Conservation (phyloP, 2,329 filamentous ascomycete genomes). For the Fusarium nelsonii region DNA sequence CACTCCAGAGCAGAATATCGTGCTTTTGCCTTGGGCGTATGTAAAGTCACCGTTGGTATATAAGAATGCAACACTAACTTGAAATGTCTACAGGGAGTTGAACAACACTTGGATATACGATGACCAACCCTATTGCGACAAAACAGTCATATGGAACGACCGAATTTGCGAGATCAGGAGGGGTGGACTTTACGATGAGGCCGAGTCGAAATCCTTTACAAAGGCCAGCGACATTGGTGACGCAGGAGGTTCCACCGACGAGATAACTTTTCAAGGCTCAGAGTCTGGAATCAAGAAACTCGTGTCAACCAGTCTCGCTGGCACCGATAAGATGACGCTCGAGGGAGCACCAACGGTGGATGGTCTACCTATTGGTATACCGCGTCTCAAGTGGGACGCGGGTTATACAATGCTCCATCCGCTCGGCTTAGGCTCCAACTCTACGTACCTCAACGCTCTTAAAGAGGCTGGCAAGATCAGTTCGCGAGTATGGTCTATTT, state of each 20-base stretch:
- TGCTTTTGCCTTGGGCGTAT: conserved; percentile 50
- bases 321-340: conserved; percentile 36
- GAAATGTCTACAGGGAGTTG: conserved; percentile 43
- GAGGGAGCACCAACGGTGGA: conserved; percentile 15
- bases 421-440: conserved; percentile 50
- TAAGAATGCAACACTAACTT: background rate
- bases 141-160: conserved; percentile 49
- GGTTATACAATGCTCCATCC: conserved; percentile 49
- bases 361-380: conserved; percentile 46
- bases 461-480: conserved; percentile 37
- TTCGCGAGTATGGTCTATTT: conserved; percentile 52
- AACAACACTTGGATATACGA: conserved; percentile 54
- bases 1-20: conserved; percentile 45
- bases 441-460: conserved; percentile 48
- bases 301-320: conserved; percentile 39
- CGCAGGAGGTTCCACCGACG: conserved; percentile 33
- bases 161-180: conserved; percentile 48
- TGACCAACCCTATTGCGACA: conserved; percentile 47
- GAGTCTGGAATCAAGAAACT: conserved; percentile 45
- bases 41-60: background rate
- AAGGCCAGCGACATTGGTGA: conserved; percentile 30
- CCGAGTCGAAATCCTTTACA: conserved; percentile 22
- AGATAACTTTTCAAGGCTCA: conserved; percentile 33
- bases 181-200: conserved; percentile 38
- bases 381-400: conserved; percentile 46